phyloP scores from a whole-genome alignment of 2,329 filamentous ascomycete genomes.

The Hypoxylon sp. region DNA sequence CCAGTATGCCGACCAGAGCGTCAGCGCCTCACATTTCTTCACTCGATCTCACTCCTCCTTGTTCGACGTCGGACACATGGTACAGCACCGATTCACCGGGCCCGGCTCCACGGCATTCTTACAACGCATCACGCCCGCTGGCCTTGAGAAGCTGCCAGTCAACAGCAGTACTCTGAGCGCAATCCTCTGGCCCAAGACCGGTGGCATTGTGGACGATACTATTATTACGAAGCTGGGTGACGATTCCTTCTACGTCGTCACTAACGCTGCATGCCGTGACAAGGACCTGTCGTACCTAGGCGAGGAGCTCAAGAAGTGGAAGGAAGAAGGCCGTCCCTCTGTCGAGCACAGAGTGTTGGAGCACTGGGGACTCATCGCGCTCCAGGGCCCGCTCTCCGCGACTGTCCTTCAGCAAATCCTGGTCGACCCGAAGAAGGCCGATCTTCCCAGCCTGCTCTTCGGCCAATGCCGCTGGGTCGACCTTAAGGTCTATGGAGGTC shows the following conservation, averaged over 20 bases:
- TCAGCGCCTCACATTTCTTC: slow-evolving; percentile 89
- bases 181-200: slow-evolving; percentile 82
- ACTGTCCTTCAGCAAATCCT: slow-evolving; percentile 77
- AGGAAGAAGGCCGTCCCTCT: slow-evolving; percentile 67
- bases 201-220: slow-evolving; percentile 95
- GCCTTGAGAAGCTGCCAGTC: slow-evolving; percentile 72
- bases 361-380: slow-evolving; percentile 83
- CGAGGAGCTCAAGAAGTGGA: slow-evolving; percentile 75
- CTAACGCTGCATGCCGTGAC: slow-evolving; percentile 91
- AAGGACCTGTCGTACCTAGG: slow-evolving; percentile 87
- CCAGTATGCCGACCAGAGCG: slow-evolving; percentile 83
- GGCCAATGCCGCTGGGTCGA: slow-evolving; percentile 79
- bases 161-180: slow-evolving; percentile 87
- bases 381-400: slow-evolving; percentile 87
- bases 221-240: slow-evolving; percentile 85
- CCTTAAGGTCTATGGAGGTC: slow-evolving; percentile 71
- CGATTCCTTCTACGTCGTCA: slow-evolving; percentile 90
- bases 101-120: slow-evolving; percentile 85
- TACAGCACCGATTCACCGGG: slow-evolving; percentile 87
- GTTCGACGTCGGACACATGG: slow-evolving; percentile 98
- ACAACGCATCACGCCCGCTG: slow-evolving; percentile 85
- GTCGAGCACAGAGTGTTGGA: slow-evolving; percentile 78
- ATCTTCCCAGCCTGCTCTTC: slow-evolving; percentile 83
- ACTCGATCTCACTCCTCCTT: slow-evolving; percentile 89
- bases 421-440: slow-evolving; percentile 62